These are phyloP conservation scores for Globisporangium paroecandrum DNA, from an alignment of 352 stramenopile genomes.

Conservation along the genomic window DNA sequence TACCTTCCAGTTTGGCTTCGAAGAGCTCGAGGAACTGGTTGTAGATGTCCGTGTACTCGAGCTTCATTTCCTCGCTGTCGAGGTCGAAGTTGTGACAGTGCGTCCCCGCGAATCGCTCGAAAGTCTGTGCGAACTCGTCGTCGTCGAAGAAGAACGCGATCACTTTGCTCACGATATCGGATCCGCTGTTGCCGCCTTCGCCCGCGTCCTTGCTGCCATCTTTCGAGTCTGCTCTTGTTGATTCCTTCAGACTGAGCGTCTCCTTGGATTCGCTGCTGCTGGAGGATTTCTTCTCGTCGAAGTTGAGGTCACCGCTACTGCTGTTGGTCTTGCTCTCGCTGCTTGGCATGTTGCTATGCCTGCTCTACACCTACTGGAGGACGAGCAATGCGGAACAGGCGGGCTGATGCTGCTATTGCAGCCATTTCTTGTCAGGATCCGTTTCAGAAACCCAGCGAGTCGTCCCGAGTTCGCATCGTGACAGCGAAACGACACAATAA, in stretches of 20 bases:
- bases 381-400: slow-evolving; percentile 4
- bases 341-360: slow-evolving; percentile 21
- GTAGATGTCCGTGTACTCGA: slow-evolving; percentile 85
- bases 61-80: slow-evolving; percentile 77
- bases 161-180: slow-evolving; percentile 54
- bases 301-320: slow-evolving; percentile 16
- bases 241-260: not conserved
- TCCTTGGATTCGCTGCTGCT: slow-evolving; percentile 11
- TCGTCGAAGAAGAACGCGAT: slow-evolving; percentile 81
- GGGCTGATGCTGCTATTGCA: too few species aligned
- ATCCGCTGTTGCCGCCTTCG: slow-evolving; percentile 14
- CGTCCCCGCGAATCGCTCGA: slow-evolving; percentile 64
- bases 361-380: slow-evolving; percentile 9
- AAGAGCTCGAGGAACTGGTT: slow-evolving; percentile 73
- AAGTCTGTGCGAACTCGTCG: slow-evolving; percentile 69
- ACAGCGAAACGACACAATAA: not conserved
- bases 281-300: slow-evolving; percentile 3
- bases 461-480: not conserved
- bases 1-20: slow-evolving; percentile 77
- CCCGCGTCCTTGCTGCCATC: slow-evolving; percentile 25
- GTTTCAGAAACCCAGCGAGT: not conserved
- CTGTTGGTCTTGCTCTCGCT: slow-evolving; percentile 42
- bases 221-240: slow-evolving; percentile 28
- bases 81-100: slow-evolving; percentile 64
- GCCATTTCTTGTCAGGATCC: not conserved